These are phyloP conservation scores for Neopestalotiopsis rosae DNA, from an alignment of 2,329 filamentous ascomycete species.

Conservation along the genomic window DNA sequence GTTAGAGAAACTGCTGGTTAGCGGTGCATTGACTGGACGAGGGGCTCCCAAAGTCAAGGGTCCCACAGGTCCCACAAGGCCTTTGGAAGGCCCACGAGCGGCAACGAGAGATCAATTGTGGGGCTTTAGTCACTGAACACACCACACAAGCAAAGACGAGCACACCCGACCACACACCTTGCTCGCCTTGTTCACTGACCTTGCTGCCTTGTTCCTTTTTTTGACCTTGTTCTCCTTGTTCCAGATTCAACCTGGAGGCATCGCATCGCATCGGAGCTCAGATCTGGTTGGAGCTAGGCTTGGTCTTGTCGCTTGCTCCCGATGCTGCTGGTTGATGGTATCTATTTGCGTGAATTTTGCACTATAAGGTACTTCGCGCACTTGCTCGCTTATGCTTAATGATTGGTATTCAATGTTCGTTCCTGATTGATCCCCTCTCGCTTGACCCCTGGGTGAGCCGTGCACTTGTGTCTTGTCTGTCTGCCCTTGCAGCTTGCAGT, in stretches of 20 bases:
- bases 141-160: too few species aligned
- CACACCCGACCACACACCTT: too few species aligned
- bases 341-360: background rate
- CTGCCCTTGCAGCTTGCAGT: constrained; percentile 16
- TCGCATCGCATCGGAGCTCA: background rate
- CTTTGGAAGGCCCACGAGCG: background rate
- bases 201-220: background rate
- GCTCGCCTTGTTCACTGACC: too few species aligned
- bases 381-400: constrained; percentile 6
- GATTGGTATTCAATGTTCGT: background rate
- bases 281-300: background rate
- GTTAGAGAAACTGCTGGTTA: constrained; percentile 18
- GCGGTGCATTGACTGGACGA: constrained; percentile 21
- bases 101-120: constrained; percentile 14
- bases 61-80: constrained; percentile 3
- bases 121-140: background rate
- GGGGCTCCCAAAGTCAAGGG: constrained; percentile 9
- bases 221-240: constrained; percentile 15
- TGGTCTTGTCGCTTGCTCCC: background rate
- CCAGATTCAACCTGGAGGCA: constrained; percentile 10
- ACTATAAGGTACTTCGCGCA: background rate
- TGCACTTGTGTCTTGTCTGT: constrained; percentile 6
- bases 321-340: background rate
- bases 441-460: constrained; percentile 5
- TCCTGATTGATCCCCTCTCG: background rate